Percentiles rank a stretch among this genome's conserved stretches.
These are phyloP conservation scores for Phytophthora melonis DNA, from an alignment of 352 stramenopile genomes.

Conservation along the genomic window DNA sequence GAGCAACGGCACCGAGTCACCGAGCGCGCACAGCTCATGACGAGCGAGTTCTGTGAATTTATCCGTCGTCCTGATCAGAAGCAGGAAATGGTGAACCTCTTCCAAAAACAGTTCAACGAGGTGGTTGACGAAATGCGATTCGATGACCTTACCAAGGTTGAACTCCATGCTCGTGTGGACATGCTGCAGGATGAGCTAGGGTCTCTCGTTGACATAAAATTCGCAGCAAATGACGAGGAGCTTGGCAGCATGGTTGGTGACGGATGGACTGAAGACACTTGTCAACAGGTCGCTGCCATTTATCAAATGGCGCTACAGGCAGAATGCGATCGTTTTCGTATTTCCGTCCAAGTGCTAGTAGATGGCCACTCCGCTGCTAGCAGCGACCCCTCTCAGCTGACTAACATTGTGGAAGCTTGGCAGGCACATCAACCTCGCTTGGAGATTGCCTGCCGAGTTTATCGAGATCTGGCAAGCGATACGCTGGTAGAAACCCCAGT, in stretches of 20 bases:
- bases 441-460: constrained; percentile 53
- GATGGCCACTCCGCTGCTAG: constrained; percentile 64
- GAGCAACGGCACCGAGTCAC: constrained; percentile 45
- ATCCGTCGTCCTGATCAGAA: constrained; percentile 72
- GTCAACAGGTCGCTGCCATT: constrained; percentile 48
- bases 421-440: constrained; percentile 31
- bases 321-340: constrained; percentile 78
- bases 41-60: constrained; percentile 63
- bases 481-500: constrained; percentile 22
- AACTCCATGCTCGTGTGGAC: constrained; percentile 81
- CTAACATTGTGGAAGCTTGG: constrained; percentile 44
- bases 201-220: constrained; percentile 54
- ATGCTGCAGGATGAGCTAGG: constrained; percentile 75
- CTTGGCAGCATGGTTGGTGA: constrained; percentile 54
- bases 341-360: constrained; percentile 64
- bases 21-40: constrained; percentile 40
- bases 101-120: constrained; percentile 81
- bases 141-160: constrained; percentile 78
- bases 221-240: constrained; percentile 53
- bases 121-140: constrained; percentile 88
- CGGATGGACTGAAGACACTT: constrained; percentile 69
- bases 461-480: constrained; percentile 42
- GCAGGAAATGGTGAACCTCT: constrained; percentile 70
- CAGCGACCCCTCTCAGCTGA: constrained; percentile 40
- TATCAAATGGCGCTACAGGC: constrained; percentile 71